A percentile compares a stretch with the other conserved stretches of the same genome.
Conservation (phyloP, 306 rosid species). For the Acacia crassicarpa region DNA sequence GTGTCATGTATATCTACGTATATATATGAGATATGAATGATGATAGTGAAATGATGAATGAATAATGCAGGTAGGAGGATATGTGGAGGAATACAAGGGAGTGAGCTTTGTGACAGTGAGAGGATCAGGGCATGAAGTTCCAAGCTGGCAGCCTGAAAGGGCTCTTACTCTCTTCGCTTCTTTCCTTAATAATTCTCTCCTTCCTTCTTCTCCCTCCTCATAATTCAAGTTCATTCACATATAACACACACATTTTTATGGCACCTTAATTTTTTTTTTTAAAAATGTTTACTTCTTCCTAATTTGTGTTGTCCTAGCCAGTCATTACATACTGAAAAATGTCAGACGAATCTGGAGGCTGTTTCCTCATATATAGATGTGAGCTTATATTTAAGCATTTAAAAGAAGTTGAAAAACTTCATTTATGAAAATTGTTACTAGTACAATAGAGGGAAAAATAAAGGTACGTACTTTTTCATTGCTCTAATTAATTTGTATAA, state of each 20-base stretch:
- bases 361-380: too few relatives aligned
- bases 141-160: constrained; percentile 60
- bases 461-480: background rate
- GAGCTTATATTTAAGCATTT: background rate
- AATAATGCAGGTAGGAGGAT: constrained; percentile 4
- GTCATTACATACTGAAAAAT: too few relatives aligned
- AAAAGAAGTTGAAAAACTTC: background rate
- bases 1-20: background rate
- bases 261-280: too few relatives aligned
- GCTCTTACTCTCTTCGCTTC: constrained; percentile 52
- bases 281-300: too few relatives aligned
- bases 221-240: too few relatives aligned
- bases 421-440: background rate
- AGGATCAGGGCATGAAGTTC: constrained; percentile 67
- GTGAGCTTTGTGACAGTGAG: constrained; percentile 49
- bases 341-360: too few relatives aligned
- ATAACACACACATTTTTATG: too few relatives aligned
- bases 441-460: too few relatives aligned
- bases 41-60: too few relatives aligned
- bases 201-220: constrained; percentile 35
- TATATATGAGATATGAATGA: too few relatives aligned
- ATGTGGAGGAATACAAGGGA: constrained; percentile 54
- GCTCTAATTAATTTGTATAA: background rate
- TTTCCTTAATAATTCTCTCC: constrained; percentile 43
- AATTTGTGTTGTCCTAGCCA: background rate